Conservation (phyloP, 805 yeast genomes). For the Metschnikowia proteae region DNA sequence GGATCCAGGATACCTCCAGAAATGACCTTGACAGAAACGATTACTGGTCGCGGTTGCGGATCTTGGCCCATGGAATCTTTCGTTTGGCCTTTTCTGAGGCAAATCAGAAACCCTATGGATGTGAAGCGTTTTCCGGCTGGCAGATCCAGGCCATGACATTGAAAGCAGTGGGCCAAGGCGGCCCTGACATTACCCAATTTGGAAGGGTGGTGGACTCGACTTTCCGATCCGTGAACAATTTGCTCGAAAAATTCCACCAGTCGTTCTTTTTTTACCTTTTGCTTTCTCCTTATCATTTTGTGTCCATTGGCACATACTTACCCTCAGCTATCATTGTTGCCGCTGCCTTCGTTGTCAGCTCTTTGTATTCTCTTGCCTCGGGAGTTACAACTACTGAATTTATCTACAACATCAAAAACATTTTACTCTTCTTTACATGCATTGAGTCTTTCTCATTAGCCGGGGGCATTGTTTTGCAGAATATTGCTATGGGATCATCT, state of each 20-base stretch:
- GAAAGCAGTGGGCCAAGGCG: conserved; percentile 56
- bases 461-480: conserved; percentile 27
- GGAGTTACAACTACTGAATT: conserved; percentile 26
- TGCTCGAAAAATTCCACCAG: conserved; percentile 94
- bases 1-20: conserved; percentile 57
- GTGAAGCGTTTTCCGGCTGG: conserved; percentile 95
- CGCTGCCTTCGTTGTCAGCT: conserved; percentile 62
- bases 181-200: conserved; percentile 78
- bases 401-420: conserved; percentile 21
- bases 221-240: conserved; percentile 84
- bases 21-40: conserved; percentile 44
- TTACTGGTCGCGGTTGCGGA: conserved; percentile 53
- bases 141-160: conserved; percentile 86
- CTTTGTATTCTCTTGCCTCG: conserved; percentile 55
- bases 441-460: conserved; percentile 25
- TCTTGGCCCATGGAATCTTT: conserved; percentile 62
- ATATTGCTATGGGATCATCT: conserved; percentile 12
- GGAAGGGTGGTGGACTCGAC: conserved; percentile 88
- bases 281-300: conserved; percentile 73
- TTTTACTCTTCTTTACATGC: conserved; percentile 26
- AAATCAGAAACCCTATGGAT: conserved; percentile 55
- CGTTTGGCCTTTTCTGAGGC: conserved; percentile 71
- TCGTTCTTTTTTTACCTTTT: conserved; percentile 89
- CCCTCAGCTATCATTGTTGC: conserved; percentile 80
- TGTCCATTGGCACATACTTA: conserved; percentile 88